These are phyloP conservation scores for Blastomyces parvus DNA, from an alignment of 2,329 filamentous ascomycete species.

Conservation along the genomic window DNA sequence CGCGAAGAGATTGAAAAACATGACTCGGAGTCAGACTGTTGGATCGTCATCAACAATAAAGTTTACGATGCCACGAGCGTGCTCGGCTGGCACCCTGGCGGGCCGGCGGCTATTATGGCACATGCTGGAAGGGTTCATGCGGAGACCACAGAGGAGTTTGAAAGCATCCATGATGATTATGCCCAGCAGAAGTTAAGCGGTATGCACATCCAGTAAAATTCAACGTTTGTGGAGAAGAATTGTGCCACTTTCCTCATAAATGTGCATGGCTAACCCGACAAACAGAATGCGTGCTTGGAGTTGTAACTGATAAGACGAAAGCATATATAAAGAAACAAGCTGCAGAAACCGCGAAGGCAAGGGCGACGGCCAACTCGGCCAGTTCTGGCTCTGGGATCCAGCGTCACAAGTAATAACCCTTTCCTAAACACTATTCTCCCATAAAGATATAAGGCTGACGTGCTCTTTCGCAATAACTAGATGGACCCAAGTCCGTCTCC, in stretches of 20 bases:
- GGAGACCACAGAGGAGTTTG: conserved; percentile 43
- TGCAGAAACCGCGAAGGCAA: conserved; percentile 33
- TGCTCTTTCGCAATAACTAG: neutral
- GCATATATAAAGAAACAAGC: conserved; percentile 40
- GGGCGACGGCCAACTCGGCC: conserved; percentile 21
- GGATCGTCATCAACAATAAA: conserved; percentile 45
- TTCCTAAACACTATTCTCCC: neutral
- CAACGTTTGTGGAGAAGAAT: neutral
- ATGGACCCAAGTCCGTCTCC: conserved; percentile 40
- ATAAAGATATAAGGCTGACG: conserved; percentile 1
- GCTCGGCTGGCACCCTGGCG: conserved; percentile 43
- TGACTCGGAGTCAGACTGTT: conserved; percentile 40
- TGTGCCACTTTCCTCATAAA: neutral
- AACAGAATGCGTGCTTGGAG: conserved; percentile 42
- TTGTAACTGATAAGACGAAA: conserved; percentile 41
- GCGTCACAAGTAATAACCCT: conserved; percentile 1
- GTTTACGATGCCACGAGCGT: conserved; percentile 44
- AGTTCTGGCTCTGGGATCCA: conserved; percentile 23
- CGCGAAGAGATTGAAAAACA: conserved; percentile 47
- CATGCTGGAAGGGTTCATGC: conserved; percentile 44
- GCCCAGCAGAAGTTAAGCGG: conserved; percentile 42
- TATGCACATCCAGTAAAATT: conserved; percentile 14
- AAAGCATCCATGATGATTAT: conserved; percentile 44
- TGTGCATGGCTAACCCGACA: neutral
- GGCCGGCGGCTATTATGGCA: conserved; percentile 39